Base-by-base conservation (phyloP, 257 asterid genomes). In the Cordia subcordata region DNA sequence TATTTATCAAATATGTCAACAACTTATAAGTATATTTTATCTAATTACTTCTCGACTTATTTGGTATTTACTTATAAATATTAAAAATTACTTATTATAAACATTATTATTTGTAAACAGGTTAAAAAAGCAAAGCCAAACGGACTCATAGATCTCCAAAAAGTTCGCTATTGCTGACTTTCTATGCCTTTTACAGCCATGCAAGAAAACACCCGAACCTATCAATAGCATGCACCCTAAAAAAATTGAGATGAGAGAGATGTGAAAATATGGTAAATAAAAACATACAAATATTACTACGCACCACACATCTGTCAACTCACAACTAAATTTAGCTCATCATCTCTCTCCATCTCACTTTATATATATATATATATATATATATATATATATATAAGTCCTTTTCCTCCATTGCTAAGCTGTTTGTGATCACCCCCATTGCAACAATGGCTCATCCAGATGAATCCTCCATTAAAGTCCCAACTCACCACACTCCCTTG, bases 111-210 rank as follows among this genome's bases (percentile, higher is more conserved):
- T n/a, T n/a, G n/a, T n/a, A n/a, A n/a, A n/a, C n/a, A n/a, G n/a
- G n/a, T n/a, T n/a, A n/a, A n/a, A n/a, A n/a, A n/a, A n/a, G n/a
- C n/a, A n/a, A n/a, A n/a, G n/a, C n/a, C n/a, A n/a, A n/a, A n/a
- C n/a, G n/a, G n/a, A n/a, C n/a, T n/a, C n/a, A n/a, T 17, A 56
- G 61, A 37, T 27, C 35, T 42, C 47, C 47, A 4, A 42, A 14
- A 8, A 42, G 8, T 42, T 42, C 53, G 16, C 22, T 44, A 9
- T 13, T 20, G 42, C 23, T 22, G 22, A 42, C 15, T 44, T 20
- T 42, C 64, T 42, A 14, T 16, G 1, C 10, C 49, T 5, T 42
- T 42, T 42, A 33, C 54, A 59, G 39, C 64, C 62, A 59, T 44
- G 64, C 53, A 44, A 19, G 42, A 44, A 40, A 58, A 10, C 10